A percentile compares a stretch with the other conserved stretches of the same genome.
phyloP scores from a whole-genome alignment of 2,329 filamentous ascomycete genomes.

The Claviceps digitariae region DNA sequence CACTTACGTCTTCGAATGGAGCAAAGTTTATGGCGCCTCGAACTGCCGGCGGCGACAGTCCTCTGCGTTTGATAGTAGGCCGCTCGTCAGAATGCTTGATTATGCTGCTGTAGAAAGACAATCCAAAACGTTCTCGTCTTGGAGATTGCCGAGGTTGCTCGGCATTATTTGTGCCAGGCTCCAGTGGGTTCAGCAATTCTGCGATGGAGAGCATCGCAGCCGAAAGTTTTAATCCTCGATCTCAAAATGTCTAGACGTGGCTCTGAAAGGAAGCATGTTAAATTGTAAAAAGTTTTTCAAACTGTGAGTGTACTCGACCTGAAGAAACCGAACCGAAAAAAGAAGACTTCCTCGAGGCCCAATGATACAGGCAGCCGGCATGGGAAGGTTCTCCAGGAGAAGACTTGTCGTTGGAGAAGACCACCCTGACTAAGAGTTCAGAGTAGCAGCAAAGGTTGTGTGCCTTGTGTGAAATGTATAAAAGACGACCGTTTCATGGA shows the following conservation, averaged over 20 bases:
- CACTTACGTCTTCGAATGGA: conserved; percentile 56
- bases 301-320: background rate
- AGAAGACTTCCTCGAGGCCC: background rate
- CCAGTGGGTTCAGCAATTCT: conserved; percentile 3
- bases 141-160: background rate
- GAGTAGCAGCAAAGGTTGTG: background rate
- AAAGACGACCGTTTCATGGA: background rate
- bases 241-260: background rate
- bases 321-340: background rate
- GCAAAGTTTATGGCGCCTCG: conserved; percentile 43
- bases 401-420: background rate
- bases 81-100: background rate
- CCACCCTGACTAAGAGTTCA: background rate
- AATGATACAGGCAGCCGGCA: background rate
- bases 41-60: background rate
- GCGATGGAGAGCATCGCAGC: conserved; percentile 1
- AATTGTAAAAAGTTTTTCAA: background rate
- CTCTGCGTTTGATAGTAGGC: background rate
- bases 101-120: background rate
- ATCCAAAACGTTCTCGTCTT: background rate
- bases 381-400: background rate
- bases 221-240: background rate
- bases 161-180: background rate
- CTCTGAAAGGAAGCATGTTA: background rate
- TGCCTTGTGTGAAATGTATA: background rate